phyloP scores from a whole-genome alignment of 2,329 filamentous ascomycete genomes.

The Nemania bipapillata region DNA sequence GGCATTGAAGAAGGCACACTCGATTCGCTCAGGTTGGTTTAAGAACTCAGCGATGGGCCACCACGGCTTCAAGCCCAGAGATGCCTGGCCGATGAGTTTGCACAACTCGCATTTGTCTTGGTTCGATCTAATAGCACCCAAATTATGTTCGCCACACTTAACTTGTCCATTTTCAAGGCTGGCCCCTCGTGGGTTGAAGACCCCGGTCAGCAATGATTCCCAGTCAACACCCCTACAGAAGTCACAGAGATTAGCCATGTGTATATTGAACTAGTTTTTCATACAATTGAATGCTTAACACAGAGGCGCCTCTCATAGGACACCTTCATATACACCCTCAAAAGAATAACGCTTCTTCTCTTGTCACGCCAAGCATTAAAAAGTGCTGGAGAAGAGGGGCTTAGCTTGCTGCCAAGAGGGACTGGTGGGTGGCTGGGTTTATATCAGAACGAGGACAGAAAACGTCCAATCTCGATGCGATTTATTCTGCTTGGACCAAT shows the following conservation, averaged over 20 bases:
- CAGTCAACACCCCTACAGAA: constrained; percentile 38
- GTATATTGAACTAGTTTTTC: constrained; percentile 6
- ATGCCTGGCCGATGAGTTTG: constrained; percentile 25
- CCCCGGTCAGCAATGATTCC: constrained; percentile 30
- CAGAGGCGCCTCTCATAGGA: not conserved
- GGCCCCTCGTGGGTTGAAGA: constrained; percentile 24
- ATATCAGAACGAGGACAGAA: not conserved
- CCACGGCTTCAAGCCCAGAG: constrained; percentile 31
- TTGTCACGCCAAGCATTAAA: not conserved
- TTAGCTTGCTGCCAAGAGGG: constrained; percentile 11
- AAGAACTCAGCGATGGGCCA: constrained; percentile 36
- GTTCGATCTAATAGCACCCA: constrained; percentile 29
- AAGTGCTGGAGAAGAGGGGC: not conserved
- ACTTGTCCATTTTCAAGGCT: constrained; percentile 17
- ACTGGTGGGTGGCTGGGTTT: not conserved
- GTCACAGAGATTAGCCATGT: constrained; percentile 18
- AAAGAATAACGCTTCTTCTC: not conserved
- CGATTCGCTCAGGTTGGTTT: constrained; percentile 33
- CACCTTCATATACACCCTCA: not conserved
- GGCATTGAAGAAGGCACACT: constrained; percentile 35
- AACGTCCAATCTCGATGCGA: constrained; percentile 19
- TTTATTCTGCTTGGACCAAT: constrained; percentile 9
- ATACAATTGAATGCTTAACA: not conserved
- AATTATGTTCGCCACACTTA: constrained; percentile 37
- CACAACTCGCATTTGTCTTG: constrained; percentile 31